Percentiles rank a stretch among this genome's conserved stretches.
phyloP scores from a whole-genome alignment of 2,329 filamentous ascomycete species.

The Cladosporium sp. region DNA sequence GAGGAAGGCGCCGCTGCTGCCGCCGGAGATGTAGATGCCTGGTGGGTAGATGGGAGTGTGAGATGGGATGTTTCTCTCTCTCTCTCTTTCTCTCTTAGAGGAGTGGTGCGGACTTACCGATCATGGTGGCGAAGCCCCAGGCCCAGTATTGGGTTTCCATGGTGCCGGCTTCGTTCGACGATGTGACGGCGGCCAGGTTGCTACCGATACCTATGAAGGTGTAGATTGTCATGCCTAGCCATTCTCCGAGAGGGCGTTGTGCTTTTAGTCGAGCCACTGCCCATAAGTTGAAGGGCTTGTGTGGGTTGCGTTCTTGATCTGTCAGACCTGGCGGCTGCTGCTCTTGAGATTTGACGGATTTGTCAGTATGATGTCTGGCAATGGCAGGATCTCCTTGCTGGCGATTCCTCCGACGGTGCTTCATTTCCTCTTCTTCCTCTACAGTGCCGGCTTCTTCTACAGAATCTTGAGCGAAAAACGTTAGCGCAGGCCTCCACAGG shows the following conservation, averaged over 20 bases:
- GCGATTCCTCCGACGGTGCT: conserved; percentile 1
- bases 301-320: neutral
- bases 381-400: neutral
- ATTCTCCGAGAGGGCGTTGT: conserved; percentile 64
- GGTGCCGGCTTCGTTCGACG: conserved; percentile 29
- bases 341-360: neutral
- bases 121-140: conserved; percentile 58
- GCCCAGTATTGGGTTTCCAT: conserved; percentile 34
- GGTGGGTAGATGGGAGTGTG: conserved; percentile 21
- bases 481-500: neutral
- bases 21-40: conserved; percentile 44
- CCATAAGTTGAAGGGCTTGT: conserved; percentile 49
- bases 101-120: conserved; percentile 4
- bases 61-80: neutral
- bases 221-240: conserved; percentile 48
- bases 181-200: conserved; percentile 43
- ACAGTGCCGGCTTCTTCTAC: conserved; percentile 18
- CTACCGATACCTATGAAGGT: conserved; percentile 28
- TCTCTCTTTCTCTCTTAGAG: too few relatives aligned
- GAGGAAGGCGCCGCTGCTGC: conserved; percentile 48
- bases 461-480: neutral
- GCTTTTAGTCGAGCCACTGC: conserved; percentile 51
- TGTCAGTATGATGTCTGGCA: neutral
- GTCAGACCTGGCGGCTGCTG: neutral
- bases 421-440: conserved; percentile 12